Evolutionary conservation across 805 yeast species (phyloP).

Genomic region (Candida sonorensis): DNA sequence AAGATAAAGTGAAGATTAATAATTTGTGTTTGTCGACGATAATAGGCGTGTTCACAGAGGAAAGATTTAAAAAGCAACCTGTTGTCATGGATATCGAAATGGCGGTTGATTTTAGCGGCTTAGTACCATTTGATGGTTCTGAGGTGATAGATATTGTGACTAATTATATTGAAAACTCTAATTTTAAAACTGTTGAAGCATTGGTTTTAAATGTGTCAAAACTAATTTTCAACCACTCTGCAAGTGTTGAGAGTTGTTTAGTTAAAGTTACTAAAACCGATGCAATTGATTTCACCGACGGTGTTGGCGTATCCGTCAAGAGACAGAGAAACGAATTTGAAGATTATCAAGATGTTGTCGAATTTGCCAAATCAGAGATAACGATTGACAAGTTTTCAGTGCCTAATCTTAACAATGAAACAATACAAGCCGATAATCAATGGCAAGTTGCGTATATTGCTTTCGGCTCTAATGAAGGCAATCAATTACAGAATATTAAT

Average conservation of each 20-base stretch:
- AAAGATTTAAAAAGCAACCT: slow-evolving; percentile 73
- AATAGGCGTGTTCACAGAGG: slow-evolving; percentile 93
- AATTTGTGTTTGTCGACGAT: slow-evolving; percentile 59
- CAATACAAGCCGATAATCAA: slow-evolving; percentile 4
- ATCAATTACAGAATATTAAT: slow-evolving; percentile 55
- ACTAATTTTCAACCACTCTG: slow-evolving; percentile 14
- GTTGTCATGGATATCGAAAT: slow-evolving; percentile 56
- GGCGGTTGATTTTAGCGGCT: slow-evolving; percentile 15
- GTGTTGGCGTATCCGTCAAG: slow-evolving; percentile 78
- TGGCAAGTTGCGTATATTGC: slow-evolving; percentile 65
- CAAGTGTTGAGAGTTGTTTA: slow-evolving; percentile 15
- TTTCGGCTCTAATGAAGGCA: slow-evolving; percentile 85
- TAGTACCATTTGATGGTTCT: slow-evolving; percentile 28
- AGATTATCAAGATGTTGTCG: slow-evolving; percentile 10
- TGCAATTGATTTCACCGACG: slow-evolving; percentile 79
- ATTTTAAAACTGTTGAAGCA: slow-evolving; percentile 91
- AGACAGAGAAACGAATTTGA: slow-evolving; percentile 39
- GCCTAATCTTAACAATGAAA: slow-evolving; percentile 25
- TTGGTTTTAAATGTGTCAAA: slow-evolving; percentile 64
- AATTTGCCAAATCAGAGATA: slow-evolving; percentile 14
- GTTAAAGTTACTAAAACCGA: slow-evolving; percentile 80
- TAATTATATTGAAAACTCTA: slow-evolving; percentile 63
- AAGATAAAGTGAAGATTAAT: too few relatives aligned
- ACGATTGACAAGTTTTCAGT: slow-evolving; percentile 14
- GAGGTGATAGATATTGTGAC: slow-evolving; percentile 41